Conservation (phyloP, 2,329 filamentous ascomycete species). For the Claviceps monticola region DNA sequence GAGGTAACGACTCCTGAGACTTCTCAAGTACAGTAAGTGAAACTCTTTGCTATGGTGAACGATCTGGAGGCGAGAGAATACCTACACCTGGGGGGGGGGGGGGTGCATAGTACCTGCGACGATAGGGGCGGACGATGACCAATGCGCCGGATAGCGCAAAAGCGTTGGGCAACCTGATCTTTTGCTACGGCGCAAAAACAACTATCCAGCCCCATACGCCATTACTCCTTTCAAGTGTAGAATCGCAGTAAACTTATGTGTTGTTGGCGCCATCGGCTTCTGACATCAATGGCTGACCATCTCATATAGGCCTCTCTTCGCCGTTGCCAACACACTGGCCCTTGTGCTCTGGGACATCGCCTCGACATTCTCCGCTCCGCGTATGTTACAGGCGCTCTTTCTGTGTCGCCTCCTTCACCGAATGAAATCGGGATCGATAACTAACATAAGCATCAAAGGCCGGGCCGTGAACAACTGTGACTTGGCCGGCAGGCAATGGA, state of each 20-base stretch:
- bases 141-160: not conserved
- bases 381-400: not conserved
- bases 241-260: not conserved
- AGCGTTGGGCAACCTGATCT: not conserved
- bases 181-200: not conserved
- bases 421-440: not conserved
- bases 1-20: not conserved
- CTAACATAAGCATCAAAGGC: constrained; percentile 10
- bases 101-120: not conserved
- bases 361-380: constrained; percentile 6
- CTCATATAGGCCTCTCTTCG: not conserved
- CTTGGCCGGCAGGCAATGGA: constrained; percentile 36
- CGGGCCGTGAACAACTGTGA: constrained; percentile 28
- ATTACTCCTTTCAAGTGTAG: not conserved
- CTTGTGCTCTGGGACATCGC: constrained; percentile 12
- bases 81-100: not conserved
- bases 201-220: not conserved
- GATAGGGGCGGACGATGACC: not conserved
- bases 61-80: not conserved
- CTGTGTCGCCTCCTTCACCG: not conserved
- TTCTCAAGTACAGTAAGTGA: not conserved
- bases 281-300: constrained; percentile 1
- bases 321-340: constrained; percentile 6
- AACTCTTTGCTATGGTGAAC: not conserved
- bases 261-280: not conserved